Percentiles rank a stretch among this genome's conserved stretches.
These are phyloP conservation scores for Yamadazyma tumulicola DNA, from an alignment of 805 yeast species.

Conservation along the genomic window DNA sequence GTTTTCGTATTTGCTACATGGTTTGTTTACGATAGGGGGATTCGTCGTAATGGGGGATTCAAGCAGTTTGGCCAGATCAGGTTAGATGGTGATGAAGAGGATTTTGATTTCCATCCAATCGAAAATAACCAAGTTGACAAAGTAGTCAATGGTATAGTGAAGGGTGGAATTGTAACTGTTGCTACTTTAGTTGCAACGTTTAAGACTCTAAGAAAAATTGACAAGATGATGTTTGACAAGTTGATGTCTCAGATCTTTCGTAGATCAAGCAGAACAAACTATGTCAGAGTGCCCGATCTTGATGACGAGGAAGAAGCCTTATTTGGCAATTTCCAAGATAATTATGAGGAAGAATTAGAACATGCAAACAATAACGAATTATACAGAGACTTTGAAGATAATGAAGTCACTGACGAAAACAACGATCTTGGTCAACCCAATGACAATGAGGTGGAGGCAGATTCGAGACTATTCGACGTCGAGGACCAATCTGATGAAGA, in stretches of 20 bases:
- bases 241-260: conserved; percentile 28
- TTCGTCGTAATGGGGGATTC: conserved; percentile 74
- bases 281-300: conserved; percentile 38
- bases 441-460: conserved; percentile 6
- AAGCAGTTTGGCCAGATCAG: conserved; percentile 81
- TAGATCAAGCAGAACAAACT: conserved; percentile 37
- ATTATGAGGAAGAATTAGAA: conserved; percentile 35
- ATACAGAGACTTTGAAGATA: conserved; percentile 16
- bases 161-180: conserved; percentile 48
- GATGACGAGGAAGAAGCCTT: conserved; percentile 41
- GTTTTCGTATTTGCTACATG: conserved; percentile 53
- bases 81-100: conserved; percentile 67
- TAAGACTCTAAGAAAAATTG: conserved; percentile 32
- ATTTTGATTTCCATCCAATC: conserved; percentile 44
- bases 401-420: conserved; percentile 14
- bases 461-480: conserved; percentile 13
- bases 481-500: conserved; percentile 13
- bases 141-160: conserved; percentile 56
- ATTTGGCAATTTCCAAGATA: conserved; percentile 39
- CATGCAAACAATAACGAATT: conserved; percentile 21
- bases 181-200: conserved; percentile 38
- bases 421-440: conserved; percentile 10
- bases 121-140: conserved; percentile 62
- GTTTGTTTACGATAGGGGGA: conserved; percentile 78
- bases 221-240: conserved; percentile 30